Evolutionary conservation across 1,284 basidiomycete genomes (phyloP).

Genomic region (Anthracocystis panici-leucophaei): DNA sequence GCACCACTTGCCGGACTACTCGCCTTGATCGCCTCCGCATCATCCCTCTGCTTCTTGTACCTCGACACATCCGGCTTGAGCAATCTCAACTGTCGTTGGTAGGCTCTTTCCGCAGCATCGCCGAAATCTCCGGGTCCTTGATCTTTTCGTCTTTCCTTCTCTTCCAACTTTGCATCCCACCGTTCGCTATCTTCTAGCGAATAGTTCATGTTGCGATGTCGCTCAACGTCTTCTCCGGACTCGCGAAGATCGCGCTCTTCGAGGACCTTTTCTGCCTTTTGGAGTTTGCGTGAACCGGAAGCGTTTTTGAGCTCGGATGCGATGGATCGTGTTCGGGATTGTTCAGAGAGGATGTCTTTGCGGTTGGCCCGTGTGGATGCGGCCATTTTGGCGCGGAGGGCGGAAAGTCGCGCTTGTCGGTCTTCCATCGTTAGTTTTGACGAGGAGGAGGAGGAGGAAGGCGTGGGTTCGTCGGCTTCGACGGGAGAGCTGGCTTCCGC

Average conservation of each 20-base stretch:
- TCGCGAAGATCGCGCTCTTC: slow-evolving; percentile 89
- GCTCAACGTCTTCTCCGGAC: slow-evolving; percentile 78
- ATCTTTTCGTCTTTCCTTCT: slow-evolving; percentile 81
- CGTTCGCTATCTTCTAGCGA: slow-evolving; percentile 92
- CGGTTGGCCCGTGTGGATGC: slow-evolving; percentile 62
- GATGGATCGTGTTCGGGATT: slow-evolving; percentile 40
- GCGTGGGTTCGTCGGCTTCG: slow-evolving; percentile 8
- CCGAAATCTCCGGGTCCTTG: slow-evolving; percentile 91
- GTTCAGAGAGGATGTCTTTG: slow-evolving; percentile 51
- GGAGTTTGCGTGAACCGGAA: slow-evolving; percentile 51
- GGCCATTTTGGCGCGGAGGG: slow-evolving; percentile 38
- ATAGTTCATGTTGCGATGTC: slow-evolving; percentile 91
- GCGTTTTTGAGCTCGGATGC: slow-evolving; percentile 31
- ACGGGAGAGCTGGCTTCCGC: background rate
- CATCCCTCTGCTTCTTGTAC: slow-evolving; percentile 88
- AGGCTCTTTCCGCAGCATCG: slow-evolving; percentile 85
- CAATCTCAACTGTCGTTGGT: slow-evolving; percentile 87
- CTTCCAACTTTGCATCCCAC: slow-evolving; percentile 87
- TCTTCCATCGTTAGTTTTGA: slow-evolving; percentile 29
- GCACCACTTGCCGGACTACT: slow-evolving; percentile 2
- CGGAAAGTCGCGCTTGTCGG: slow-evolving; percentile 30
- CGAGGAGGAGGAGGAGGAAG: slow-evolving; percentile 1
- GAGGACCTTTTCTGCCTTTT: slow-evolving; percentile 84
- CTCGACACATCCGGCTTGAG: slow-evolving; percentile 86
- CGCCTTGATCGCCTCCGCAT: slow-evolving; percentile 56